Base-by-base conservation (phyloP, 257 asterid genomes). In the Solanum sparsipilum region DNA sequence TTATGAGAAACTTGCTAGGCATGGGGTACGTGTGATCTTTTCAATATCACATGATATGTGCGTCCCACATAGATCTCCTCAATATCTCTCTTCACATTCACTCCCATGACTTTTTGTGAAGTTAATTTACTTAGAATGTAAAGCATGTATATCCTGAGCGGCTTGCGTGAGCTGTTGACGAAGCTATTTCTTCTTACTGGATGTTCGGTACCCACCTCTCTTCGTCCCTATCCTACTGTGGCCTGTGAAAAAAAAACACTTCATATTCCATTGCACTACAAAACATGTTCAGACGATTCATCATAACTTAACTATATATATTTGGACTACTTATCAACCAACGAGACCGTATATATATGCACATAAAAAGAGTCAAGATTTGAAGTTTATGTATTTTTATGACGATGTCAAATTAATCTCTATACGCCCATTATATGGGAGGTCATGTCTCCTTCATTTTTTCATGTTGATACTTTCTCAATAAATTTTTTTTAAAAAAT, bases 1-100 rank as follows among this genome's bases (percentile, higher is more conserved):
- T 78, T 21, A 11, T 36, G 56, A 36, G 83, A 74, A 74, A 20
- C 83, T 36, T 39, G 75, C 36, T 27, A 13, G 34, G 34, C 58
- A 29, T 75, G 34, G 58, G 34, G 58, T 72, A 73, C 81, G 56
- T 76, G 35, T 76, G 58, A 76, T 38, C 34, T 41, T n/a, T 23
- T 76, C 56, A 76, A 39, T n/a, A 76, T 76, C 84, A 76, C 84
- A 76, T 76, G 84, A 38, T 76, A 38, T 38, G 21, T 76, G 84
- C 34, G 84, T 23, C 34, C 58, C 83, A 75, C 83, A 32, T 4
- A 75, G 6, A n/a, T 36, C 52, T 12, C 56, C 20, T 72, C 21
- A 23, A 75, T 12, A 36, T 12, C 31, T 74, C 83, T 74, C 83
- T 21, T 74, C 83, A 9, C 18, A 74, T 10, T 74, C 83, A 36